These are phyloP conservation scores for Penicillium waksmanii DNA, from an alignment of 495 filamentous ascomycete genomes.

Conservation along the genomic window DNA sequence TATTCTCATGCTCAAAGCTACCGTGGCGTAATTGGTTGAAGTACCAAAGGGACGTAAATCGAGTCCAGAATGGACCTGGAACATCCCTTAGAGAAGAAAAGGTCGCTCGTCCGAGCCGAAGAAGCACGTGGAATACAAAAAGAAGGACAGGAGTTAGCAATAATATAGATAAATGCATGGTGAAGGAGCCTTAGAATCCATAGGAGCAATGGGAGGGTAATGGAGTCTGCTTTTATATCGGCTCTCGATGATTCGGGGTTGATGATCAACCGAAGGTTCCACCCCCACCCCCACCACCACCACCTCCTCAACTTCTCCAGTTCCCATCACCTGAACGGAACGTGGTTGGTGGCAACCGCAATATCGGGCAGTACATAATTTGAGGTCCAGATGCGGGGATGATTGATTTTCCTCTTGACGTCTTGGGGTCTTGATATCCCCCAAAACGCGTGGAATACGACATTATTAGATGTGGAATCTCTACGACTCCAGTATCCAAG, in stretches of 20 bases:
- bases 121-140: constrained; percentile 13
- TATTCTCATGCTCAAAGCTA: constrained; percentile 49
- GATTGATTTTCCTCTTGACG: too few relatives aligned
- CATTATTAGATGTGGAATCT: too few relatives aligned
- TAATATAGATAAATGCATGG: constrained; percentile 17
- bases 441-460: too few relatives aligned
- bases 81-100: constrained; percentile 45
- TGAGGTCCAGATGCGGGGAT: too few relatives aligned
- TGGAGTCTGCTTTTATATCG: constrained; percentile 1
- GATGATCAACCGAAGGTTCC: constrained; percentile 7
- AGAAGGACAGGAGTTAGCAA: constrained; percentile 18
- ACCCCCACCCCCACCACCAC: constrained; percentile 36
- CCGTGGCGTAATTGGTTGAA: constrained; percentile 46
- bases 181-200: not conserved
- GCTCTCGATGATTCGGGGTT: not conserved
- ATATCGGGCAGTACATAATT: too few relatives aligned
- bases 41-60: constrained; percentile 61
- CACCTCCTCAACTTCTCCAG: not conserved
- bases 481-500: too few relatives aligned
- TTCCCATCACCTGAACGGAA: too few relatives aligned
- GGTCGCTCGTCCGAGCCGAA: constrained; percentile 24
- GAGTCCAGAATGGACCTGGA: constrained; percentile 56
- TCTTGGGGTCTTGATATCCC: too few relatives aligned
- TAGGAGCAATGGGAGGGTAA: not conserved
- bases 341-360: too few relatives aligned